These are phyloP conservation scores for Cordyceps javanica DNA, from an alignment of 2,329 filamentous ascomycete species.

Conservation along the genomic window DNA sequence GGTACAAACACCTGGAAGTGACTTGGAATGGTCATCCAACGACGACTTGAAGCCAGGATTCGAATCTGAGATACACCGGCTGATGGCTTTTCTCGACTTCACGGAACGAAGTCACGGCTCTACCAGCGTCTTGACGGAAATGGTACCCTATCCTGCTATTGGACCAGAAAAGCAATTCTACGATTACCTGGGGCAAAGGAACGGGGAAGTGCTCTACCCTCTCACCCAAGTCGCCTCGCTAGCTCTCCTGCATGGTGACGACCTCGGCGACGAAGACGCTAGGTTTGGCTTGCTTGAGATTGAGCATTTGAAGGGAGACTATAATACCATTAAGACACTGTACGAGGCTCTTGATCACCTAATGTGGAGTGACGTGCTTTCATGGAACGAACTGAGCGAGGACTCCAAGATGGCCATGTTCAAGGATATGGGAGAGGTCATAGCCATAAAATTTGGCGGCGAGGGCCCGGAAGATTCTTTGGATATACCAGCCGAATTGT, in stretches of 20 bases:
- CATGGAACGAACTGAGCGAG: constrained; percentile 28
- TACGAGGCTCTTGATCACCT: constrained; percentile 40
- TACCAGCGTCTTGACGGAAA: constrained; percentile 39
- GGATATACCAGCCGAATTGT: constrained; percentile 46
- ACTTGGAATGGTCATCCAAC: constrained; percentile 24
- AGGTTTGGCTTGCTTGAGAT: constrained; percentile 39
- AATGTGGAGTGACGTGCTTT: constrained; percentile 40
- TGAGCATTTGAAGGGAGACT: constrained; percentile 24
- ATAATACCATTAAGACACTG: constrained; percentile 10
- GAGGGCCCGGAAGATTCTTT: constrained; percentile 37
- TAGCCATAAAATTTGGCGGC: constrained; percentile 40
- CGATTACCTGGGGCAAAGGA: constrained; percentile 30
- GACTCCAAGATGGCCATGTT: constrained; percentile 37
- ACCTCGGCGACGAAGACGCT: constrained; percentile 27
- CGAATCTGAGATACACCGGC: constrained; percentile 51
- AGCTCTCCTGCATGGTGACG: constrained; percentile 24
- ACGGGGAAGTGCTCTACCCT: constrained; percentile 22
- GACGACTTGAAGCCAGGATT: constrained; percentile 31
- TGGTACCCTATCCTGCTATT: constrained; percentile 26
- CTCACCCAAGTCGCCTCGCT: constrained; percentile 29
- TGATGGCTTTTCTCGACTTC: constrained; percentile 57
- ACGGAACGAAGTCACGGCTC: constrained; percentile 56
- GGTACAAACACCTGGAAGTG: constrained; percentile 22
- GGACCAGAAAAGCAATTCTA: constrained; percentile 40
- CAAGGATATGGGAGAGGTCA: constrained; percentile 42